Conservation (phyloP, 2,329 filamentous ascomycete genomes). For the Arthrinium puccinioides region DNA sequence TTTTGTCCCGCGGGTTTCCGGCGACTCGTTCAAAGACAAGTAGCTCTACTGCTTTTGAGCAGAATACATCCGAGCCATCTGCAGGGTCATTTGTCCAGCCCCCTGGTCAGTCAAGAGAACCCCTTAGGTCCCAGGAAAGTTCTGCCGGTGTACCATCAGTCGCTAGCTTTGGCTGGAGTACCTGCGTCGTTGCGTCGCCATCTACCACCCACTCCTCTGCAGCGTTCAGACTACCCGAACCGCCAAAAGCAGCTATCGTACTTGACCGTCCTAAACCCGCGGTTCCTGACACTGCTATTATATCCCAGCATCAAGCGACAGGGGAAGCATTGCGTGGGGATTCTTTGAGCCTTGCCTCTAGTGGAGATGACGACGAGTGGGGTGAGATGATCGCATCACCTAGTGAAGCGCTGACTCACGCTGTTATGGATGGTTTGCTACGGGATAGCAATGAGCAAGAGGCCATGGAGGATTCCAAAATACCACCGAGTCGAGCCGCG, state of each 20-base stretch:
- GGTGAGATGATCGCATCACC: slow-evolving; percentile 50
- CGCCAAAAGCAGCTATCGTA: not conserved
- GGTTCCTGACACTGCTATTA: no score
- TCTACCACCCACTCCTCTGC: not conserved
- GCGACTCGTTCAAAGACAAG: not conserved
- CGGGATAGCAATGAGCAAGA: not conserved
- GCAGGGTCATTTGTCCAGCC: no score
- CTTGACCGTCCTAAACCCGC: no score
- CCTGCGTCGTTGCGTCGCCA: slow-evolving; percentile 6
- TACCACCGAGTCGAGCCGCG: no score
- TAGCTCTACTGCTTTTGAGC: not conserved
- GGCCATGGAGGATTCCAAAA: not conserved
- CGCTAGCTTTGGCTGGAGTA: slow-evolving; percentile 17
- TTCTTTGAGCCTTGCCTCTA: no score
- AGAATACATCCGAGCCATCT: not conserved
- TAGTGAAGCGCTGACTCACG: slow-evolving; percentile 7
- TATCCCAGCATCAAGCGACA: no score
- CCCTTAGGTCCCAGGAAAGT: no score
- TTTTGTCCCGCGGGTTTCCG: slow-evolving; percentile 25
- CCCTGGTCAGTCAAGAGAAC: no score
- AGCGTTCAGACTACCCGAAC: not conserved
- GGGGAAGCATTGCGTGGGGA: no score
- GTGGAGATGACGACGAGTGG: slow-evolving; percentile 50
- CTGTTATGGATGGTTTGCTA: slow-evolving; percentile 4
- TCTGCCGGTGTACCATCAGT: no score